Evolutionary conservation across 768 basidiomycete genomes (phyloP), one percentile per base, ranked within the genome.

Genomic region (Dioszegia aurantiaca): DNA sequence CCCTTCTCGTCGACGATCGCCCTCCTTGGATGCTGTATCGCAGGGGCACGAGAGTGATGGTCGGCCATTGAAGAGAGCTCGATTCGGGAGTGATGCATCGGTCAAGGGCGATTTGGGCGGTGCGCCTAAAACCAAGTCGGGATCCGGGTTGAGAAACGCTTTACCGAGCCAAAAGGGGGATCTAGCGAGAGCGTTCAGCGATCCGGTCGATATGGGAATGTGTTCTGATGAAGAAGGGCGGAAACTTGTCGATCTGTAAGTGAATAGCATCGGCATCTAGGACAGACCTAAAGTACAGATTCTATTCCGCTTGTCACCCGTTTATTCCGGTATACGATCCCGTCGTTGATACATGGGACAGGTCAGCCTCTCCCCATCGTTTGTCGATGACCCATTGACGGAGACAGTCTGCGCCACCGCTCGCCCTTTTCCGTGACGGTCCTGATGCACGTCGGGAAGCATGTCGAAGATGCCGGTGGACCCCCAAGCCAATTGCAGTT

Each of bases 371-470:
- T 21, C 33, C 24, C 3, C 28, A 19, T 14, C 26, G 14, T 27
- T n/a, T n/a, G n/a, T n/a, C n/a, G 19, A n/a, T 26, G 11, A 24
- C 19, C 21, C 4, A 36, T 8, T 47, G 28, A 14, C 26, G 3
- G 17, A 36, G 12, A 33, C 51, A 72, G 70, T 33, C 60, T 72
- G 3, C 68, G 70, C 4, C 33, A 55, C 6, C 56, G 70, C 31
- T 72, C 70, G 5, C 61, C 70, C 10, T 69, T 72, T 43, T 61
- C 61, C 11, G 62, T 69, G 24, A 65, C 70, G 5, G 61, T 62
- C 23, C 58, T 72, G 12, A 43, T 72, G 17, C 46, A 60, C 17
- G 62, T 69, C 9, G 65, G 58, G 3, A 52, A 65, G 16, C 67
- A 68, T 42, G 57, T 62, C 11, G 56, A 56, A 28, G 70, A 72